Evolutionary conservation across 2,329 filamentous ascomycete genomes (phyloP), one percentile per base, ranked within the genome.

Genomic region (Claviceps fusiformis): DNA sequence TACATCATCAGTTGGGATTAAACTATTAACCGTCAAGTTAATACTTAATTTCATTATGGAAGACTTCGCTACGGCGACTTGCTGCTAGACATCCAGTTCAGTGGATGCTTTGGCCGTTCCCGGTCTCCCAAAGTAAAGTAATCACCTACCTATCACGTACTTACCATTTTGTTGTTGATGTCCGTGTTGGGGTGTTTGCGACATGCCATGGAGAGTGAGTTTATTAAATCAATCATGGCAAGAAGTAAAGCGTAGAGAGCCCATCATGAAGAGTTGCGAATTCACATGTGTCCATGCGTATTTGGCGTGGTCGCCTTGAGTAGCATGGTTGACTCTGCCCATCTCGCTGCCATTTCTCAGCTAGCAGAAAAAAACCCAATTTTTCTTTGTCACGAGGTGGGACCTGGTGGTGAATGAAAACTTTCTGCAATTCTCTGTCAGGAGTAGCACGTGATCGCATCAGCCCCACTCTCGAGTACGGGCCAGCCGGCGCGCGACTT

Each of bases 71-170:
- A 67, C 67, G 64, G 74, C 72, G 75, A 74, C 74, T 75, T 76
- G 75, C 75, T 78, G 75, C 75, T 74, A 73, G 75, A 71, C 74
- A 73, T 65, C 66, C 53, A 54, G 49, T 35, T 65, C 71, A 64
- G 71, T 78, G 72, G 71, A 71, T 75, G 70, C 75, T 69, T 69
- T 74, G 72, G 76, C 75, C 75, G 75, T 78, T 78, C 75, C 75
- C 75, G 73, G 75, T 75, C 75, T 68, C 73, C 74, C 62, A 73
- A 57, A 78, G 62, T 58, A 70, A 73, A 64, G 73, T 71, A 69
- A 72, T 64, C 65, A 67, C 73, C 73, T 72, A 67, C 70, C 59
- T 69, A 71, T 65, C 71, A 75, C 73, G 65, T 64, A 58, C 61
- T 62, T 62, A 60, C 62, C 68, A 58, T 63, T 60, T 63, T 55